Evolutionary conservation across 78 protist species (phyloP), one percentile per base, ranked within the genome.

Genomic region (Guillardia theta): DNA sequence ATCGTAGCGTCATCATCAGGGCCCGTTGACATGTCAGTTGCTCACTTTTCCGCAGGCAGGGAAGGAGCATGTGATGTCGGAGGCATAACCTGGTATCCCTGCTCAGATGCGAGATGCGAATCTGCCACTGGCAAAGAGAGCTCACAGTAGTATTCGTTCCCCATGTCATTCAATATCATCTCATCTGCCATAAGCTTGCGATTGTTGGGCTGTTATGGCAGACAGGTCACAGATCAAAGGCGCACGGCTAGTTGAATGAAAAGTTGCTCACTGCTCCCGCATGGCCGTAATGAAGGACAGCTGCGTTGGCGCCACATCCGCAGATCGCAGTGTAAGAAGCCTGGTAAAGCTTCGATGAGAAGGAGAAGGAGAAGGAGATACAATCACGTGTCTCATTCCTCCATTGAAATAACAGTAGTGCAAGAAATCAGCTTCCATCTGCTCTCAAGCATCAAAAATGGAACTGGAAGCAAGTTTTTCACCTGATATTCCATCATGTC

Each of bases 41-140:
- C 36, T 22, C 15, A 54, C 15, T 19, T 3, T 76, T 43, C 97
- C 97, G 41, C 27, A 5, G 30, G 88, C 70, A 0, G 98, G 98
- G 76, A 93, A 95, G 24, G 95, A 44, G 62, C 95, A 24, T n/a
- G 98, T 96, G 48, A 97, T 53, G 76, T 97, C 98, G 24, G 95
- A n/a, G n/a, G 95, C 50, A 50, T 97, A 97, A 48, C 95, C 70
- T 50, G 58, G 30, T 15, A 19, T 19, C 58, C 30, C 58, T 50
- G 58, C 58, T 10, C 58, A 50, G 58, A 19, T 15, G 15, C 10
- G 58, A 50, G 15, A 50, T 10, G 58, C 15, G 58, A 50, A 50
- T 15, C 15, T 50, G 15, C 58, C 30, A 15, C 58, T 19, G 58
- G 10, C 58, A 50, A 50, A 50, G 58, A 15, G 15, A 15, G 27